Base-by-base conservation (phyloP, 2,329 filamentous ascomycete species). In the Colletotrichum truncatum region DNA sequence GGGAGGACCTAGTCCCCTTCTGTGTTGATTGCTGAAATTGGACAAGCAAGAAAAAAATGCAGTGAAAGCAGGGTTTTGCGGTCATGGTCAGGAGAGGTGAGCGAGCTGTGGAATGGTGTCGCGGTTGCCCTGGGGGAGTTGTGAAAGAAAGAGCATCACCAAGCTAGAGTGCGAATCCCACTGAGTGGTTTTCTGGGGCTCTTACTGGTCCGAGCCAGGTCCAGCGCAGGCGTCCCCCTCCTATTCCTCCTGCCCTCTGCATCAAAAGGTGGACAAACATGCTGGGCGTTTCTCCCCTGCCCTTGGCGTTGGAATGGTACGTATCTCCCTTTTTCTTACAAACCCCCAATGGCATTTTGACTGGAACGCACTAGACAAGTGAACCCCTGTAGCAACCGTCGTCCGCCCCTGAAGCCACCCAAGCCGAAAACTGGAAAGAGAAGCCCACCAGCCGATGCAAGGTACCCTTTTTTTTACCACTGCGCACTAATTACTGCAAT, bases 321-420 rank as follows among this genome's bases (percentile, higher is more conserved):
- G 54, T 57, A 38, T n/a, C 23, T 18, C 30, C 41, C 14, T 21
- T 10, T 28, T 14, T 23, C 34, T 26, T 18, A 14, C 14, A 16
- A 21, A n/a, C 28, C 18, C 43, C 60, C 43, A 58, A 64, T 59
- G 60, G 60, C 45, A 64, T 64, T 59, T 45, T 64, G 36, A 28
- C 54, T 64, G 60, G 59, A 64, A 64, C 60, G 46, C 60, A 36
- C 60, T 64, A 64, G 45, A 9, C 38, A 36, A 36, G 54, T 26
- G 16, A 52, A 32, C 62, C 62, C 62, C 62, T 65, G 62, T 57
- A 53, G 43, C 34, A 55, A 34, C 55, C 46, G 56, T 53, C 39
- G 10, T 10, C 26, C 53, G 56, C 39, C 48, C 61, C 61, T 61
- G 61, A 61, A n/a, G 26, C 55, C 54, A 52, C 56, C 43, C 43